Evolutionary conservation across 2,329 filamentous ascomycete genomes (phyloP).

Genomic region (Nannizzia gypsea): DNA sequence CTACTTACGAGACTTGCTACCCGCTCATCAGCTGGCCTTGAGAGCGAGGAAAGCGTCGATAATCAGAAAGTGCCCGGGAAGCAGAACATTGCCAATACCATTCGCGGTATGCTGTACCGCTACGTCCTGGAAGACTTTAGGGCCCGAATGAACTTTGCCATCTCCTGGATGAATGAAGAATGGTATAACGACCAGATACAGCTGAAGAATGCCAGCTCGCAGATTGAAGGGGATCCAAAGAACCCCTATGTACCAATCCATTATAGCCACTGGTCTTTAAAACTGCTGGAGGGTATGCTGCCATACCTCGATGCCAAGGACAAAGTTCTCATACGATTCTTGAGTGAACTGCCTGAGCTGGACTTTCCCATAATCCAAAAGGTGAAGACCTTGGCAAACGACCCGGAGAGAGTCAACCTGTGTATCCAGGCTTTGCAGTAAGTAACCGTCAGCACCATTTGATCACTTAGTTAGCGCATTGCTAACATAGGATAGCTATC

Average conservation of each 20-base stretch:
- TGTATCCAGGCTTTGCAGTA: constrained; percentile 48
- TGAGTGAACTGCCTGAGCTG: constrained; percentile 81
- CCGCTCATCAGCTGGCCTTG: constrained; percentile 59
- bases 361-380: constrained; percentile 59
- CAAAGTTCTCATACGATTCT: constrained; percentile 76
- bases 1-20: constrained; percentile 78
- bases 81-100: constrained; percentile 43
- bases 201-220: constrained; percentile 33
- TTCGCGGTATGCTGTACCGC: constrained; percentile 68
- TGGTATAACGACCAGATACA: constrained; percentile 82
- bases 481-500: constrained; percentile 32
- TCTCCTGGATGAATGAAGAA: constrained; percentile 91
- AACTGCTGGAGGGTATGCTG: constrained; percentile 76
- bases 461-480: constrained; percentile 10
- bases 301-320: constrained; percentile 87
- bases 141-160: constrained; percentile 74
- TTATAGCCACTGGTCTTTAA: constrained; percentile 68
- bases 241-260: constrained; percentile 40
- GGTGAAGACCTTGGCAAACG: constrained; percentile 52
- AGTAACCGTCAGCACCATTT: constrained; percentile 16
- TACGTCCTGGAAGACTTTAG: constrained; percentile 91
- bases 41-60: constrained; percentile 28
- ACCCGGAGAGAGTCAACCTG: constrained; percentile 51
- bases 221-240: constrained; percentile 32
- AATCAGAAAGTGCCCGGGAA: constrained; percentile 21